Percentiles rank a stretch among this genome's conserved stretches.
phyloP scores from a whole-genome alignment of 2,329 filamentous ascomycete species.

The Cladosporium oxysporum region DNA sequence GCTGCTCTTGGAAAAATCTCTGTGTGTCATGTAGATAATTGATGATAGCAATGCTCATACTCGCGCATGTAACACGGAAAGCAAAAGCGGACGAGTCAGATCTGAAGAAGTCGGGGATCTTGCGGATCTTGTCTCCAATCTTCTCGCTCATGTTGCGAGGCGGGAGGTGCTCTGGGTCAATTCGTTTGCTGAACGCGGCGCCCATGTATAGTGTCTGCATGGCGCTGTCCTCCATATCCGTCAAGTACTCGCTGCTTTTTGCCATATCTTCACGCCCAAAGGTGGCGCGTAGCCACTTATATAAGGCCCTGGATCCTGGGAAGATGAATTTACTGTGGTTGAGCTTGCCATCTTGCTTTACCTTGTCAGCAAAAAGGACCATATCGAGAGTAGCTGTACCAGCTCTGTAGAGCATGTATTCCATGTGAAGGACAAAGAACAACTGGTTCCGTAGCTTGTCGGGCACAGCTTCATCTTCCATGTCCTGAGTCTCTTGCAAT shows the following conservation, averaged over 20 bases:
- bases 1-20: conserved; percentile 66
- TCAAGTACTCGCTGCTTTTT: conserved; percentile 56
- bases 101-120: conserved; percentile 60
- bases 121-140: conserved; percentile 62
- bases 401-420: conserved; percentile 64
- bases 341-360: conserved; percentile 65
- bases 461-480: conserved; percentile 59
- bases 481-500: conserved; percentile 45
- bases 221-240: conserved; percentile 57
- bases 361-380: conserved; percentile 67
- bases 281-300: conserved; percentile 63
- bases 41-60: conserved; percentile 69
- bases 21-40: conserved; percentile 65
- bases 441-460: conserved; percentile 67
- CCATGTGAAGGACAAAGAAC: conserved; percentile 70
- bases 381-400: conserved; percentile 64
- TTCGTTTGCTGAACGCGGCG: conserved; percentile 61
- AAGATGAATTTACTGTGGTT: conserved; percentile 63
- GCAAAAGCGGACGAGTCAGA: conserved; percentile 69
- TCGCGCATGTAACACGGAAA: conserved; percentile 70
- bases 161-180: conserved; percentile 74
- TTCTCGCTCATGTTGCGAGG: conserved; percentile 61
- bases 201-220: conserved; percentile 64
- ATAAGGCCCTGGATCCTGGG: conserved; percentile 62
- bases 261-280: conserved; percentile 57